These are phyloP conservation scores for Balamuthia mandrillaris DNA, from an alignment of 208 protist species.

Conservation along the genomic window DNA sequence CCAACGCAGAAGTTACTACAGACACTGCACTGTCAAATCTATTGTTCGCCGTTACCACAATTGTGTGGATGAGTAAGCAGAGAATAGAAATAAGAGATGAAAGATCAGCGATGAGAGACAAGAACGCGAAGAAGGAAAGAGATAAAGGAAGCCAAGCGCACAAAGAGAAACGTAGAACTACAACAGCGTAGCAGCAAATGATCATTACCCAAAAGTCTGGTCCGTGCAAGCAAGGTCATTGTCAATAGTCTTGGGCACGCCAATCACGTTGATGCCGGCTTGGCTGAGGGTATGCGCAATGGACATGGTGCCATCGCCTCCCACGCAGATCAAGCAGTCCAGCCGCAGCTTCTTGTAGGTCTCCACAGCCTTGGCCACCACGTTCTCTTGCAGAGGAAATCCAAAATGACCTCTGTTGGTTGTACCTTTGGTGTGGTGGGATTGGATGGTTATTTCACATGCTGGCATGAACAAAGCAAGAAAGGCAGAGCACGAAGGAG, in stretches of 20 bases:
- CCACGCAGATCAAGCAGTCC: no score
- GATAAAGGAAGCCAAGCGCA: no score
- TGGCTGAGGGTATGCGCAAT: conserved; percentile 12
- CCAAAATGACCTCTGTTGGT: not conserved
- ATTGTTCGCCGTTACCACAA: not conserved
- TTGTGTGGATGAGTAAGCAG: not conserved
- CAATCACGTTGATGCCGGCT: conserved; percentile 12
- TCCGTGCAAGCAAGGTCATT: not conserved
- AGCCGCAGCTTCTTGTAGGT: not conserved
- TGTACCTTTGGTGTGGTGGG: not conserved
- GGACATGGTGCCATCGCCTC: conserved; percentile 14
- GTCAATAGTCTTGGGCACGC: conserved; percentile 31
- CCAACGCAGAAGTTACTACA: conserved; percentile 22
- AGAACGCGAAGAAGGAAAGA: no score
- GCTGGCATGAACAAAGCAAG: not conserved
- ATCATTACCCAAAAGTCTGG: not conserved
- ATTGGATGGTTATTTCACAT: not conserved
- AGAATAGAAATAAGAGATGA: not conserved
- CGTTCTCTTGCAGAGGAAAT: not conserved
- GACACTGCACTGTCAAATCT: conserved; percentile 5
- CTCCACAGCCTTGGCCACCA: not conserved
- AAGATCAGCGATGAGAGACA: not conserved
- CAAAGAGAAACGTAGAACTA: no score
- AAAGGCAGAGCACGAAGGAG: not conserved
- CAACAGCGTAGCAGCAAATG: not conserved